These are phyloP conservation scores for Agaricus blazei DNA, from an alignment of 768 basidiomycete species.

Conservation along the genomic window DNA sequence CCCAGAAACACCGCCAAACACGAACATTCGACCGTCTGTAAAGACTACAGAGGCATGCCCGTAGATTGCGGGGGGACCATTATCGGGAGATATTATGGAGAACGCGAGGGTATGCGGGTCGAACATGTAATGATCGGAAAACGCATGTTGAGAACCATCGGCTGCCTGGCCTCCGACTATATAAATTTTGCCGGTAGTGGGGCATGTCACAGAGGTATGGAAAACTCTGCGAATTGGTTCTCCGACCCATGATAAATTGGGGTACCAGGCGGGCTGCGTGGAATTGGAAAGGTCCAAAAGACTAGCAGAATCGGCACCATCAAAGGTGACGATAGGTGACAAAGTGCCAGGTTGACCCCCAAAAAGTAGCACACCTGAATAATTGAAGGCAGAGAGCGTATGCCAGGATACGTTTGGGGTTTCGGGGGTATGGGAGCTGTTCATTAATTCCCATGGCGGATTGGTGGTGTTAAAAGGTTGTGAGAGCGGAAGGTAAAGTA, in stretches of 20 bases:
- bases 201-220: constrained; percentile 53
- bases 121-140: constrained; percentile 65
- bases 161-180: constrained; percentile 77
- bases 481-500: constrained; percentile 64
- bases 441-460: constrained; percentile 66
- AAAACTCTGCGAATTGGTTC: constrained; percentile 77
- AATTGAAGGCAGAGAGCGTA: constrained; percentile 62
- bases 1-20: constrained; percentile 69
- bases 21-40: constrained; percentile 59
- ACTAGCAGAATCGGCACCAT: constrained; percentile 57
- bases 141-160: constrained; percentile 68
- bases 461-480: constrained; percentile 50
- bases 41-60: constrained; percentile 74
- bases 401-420: constrained; percentile 77
- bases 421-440: constrained; percentile 41
- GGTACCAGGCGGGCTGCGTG: constrained; percentile 37
- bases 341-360: constrained; percentile 72
- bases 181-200: constrained; percentile 46
- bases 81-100: constrained; percentile 43
- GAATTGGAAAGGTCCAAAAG: constrained; percentile 41
- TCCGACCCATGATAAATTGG: constrained; percentile 48
- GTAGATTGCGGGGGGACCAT: constrained; percentile 61
- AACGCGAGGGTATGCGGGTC: constrained; percentile 46
- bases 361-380: constrained; percentile 53
- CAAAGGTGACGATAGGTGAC: constrained; percentile 44